Evolutionary conservation across 176 grass and related monocot genomes (phyloP), one percentile per base, ranked within the genome.

Genomic region (Carex pumila): DNA sequence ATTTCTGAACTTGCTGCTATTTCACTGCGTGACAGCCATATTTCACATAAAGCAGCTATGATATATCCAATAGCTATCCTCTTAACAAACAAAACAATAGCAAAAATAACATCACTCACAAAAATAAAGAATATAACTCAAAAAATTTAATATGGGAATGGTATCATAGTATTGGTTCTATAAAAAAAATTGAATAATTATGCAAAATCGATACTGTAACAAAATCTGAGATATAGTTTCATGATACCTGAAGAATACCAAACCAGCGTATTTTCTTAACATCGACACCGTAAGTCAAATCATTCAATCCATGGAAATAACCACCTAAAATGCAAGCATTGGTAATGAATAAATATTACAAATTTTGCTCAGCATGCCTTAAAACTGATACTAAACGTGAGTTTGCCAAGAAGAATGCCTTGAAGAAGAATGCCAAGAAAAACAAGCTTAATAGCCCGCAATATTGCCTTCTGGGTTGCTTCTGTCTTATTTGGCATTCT

Each of bases 21-120:
- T 76, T 65, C 87, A 84, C 82, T 88, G 86, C 55, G 39, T 67
- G 61, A 65, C 36, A 97, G 90, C 94, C 94, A 97, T 62, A 97
- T 97, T 91, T 97, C 92, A 69, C 92, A 97, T 0, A 92, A 65
- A 22, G 92, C 94, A 53, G 90, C 90, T 41, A 91, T 80, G 25
- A 97, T 80, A 84, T 97, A 97, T 69, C 88, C 89, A 82, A 94
- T 86, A 64, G 94, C 94, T 54, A 97, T 97, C 90, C 94, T 94
- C 94, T 97, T 87, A 72, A 90, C 14, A 30, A 53, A 75, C 30
- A 52, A 92, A 29, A 64, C 11, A 79, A 50, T 62, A 79, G 29
- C 31, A 12, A 86, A 65, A 49, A 72, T 74, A n/a, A 0, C 4
- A 81, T 61, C 12, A 65, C 13, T 41, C 9, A 13, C 7, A 56